A percentile compares a stretch with the other conserved stretches of the same genome.
Evolutionary conservation across 805 yeast species (phyloP).

Genomic region (Myxozyma sirexii): DNA sequence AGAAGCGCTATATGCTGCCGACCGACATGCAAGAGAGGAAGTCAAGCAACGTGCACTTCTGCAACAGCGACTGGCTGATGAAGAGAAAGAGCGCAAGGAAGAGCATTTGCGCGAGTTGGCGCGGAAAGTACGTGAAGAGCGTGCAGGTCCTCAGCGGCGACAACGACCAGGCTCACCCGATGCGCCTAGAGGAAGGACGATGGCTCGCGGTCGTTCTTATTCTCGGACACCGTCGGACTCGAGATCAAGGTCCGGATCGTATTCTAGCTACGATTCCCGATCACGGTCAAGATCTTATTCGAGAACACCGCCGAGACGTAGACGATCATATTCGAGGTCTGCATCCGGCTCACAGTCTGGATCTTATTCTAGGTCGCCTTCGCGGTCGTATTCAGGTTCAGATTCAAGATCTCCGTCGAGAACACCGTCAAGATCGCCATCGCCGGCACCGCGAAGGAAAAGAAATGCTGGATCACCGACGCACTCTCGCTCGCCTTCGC

Average conservation of each 20-base stretch:
- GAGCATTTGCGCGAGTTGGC: conserved; percentile 56
- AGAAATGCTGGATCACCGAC: conserved; percentile 8
- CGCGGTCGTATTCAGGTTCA: conserved; percentile 5
- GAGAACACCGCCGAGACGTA: not conserved
- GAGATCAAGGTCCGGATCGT: conserved; percentile 10
- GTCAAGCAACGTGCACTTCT: conserved; percentile 54
- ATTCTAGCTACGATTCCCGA: conserved; percentile 5
- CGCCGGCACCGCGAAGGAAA: conserved; percentile 2
- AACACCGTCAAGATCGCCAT: conserved; percentile 16
- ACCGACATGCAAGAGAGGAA: conserved; percentile 59
- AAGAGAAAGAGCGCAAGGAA: conserved; percentile 54
- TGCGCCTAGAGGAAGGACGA: conserved; percentile 14
- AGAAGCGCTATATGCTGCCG: conserved; percentile 73
- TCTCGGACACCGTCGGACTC: conserved; percentile 10
- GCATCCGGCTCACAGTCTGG: conserved; percentile 7
- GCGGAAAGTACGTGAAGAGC: conserved; percentile 49
- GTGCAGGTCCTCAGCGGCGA: conserved; percentile 36
- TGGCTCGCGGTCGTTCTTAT: conserved; percentile 7
- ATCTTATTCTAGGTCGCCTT: not conserved
- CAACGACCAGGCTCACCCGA: conserved; percentile 30
- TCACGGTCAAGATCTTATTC: conserved; percentile 16
- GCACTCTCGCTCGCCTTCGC: conserved; percentile 2
- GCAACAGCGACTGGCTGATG: conserved; percentile 54
- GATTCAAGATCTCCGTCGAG: conserved; percentile 20
- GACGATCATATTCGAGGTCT: conserved; percentile 1